A percentile compares a stretch with the other conserved stretches of the same genome.
Conservation (phyloP, 1,284 basidiomycete genomes). For the Trichosporon sp. region DNA sequence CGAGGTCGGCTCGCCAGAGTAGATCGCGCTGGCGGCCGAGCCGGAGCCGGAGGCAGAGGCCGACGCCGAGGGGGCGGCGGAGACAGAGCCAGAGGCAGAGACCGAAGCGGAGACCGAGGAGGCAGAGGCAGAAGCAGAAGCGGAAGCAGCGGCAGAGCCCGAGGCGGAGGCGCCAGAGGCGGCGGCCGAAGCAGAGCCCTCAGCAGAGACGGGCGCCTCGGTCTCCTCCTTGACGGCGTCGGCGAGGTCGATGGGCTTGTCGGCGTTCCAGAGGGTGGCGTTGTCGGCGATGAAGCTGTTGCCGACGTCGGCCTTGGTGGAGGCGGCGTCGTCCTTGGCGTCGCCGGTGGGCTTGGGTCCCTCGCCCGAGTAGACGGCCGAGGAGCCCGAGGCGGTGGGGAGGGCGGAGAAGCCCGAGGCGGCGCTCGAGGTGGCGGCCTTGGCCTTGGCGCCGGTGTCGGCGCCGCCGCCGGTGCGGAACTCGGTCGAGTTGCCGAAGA, state of each 20-base stretch:
- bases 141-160: neutral
- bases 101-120: neutral
- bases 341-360: neutral
- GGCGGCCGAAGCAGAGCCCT: neutral
- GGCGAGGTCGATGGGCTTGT: neutral
- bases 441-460: neutral
- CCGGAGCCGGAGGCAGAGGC: neutral
- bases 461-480: neutral
- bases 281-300: neutral
- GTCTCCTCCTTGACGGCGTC: neutral
- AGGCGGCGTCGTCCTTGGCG: neutral
- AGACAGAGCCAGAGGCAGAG: neutral
- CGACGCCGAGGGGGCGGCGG: neutral
- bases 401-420: neutral
- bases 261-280: neutral
- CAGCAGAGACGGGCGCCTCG: neutral
- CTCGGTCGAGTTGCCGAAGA: conserved; percentile 1
- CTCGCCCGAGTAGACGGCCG: neutral
- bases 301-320: neutral
- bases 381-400: neutral
- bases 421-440: neutral
- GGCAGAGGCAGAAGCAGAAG: neutral
- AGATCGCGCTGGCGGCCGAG: neutral
- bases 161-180: neutral
- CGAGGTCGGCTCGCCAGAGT: neutral